Base-by-base conservation (phyloP, 2,329 filamentous ascomycete species). In the Corniculantispora saksenae region DNA sequence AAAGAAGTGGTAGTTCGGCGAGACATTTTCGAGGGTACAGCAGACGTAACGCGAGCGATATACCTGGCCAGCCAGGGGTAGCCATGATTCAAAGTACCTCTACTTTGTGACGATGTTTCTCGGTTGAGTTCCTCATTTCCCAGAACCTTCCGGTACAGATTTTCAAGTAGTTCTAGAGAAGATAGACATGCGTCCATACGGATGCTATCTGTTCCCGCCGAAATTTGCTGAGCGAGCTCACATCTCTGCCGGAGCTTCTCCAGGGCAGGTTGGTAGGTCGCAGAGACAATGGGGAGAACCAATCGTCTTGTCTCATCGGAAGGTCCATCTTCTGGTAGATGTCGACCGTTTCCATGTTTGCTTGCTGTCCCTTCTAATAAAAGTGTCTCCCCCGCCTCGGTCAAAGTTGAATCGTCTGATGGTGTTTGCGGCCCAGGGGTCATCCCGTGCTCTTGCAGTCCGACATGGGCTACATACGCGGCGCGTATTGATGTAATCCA, bases 401-500 rank as follows among this genome's bases (percentile, higher is more conserved):
- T 21, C 47, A 50, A 23, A 23, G 23, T 50, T 13, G 47, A 15
- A 50, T 50, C 27, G 15, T 13, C 56, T 23, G 56, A 35, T 27
- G 56, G 25, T 15, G 15, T 19, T 40, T 38, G 19, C n/a, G n/a
- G 10, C 5, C n/a, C 29, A 40, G n/a, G 32, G 8, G 13, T 35
- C 40, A 35, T 32, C 35, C 27, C 25, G 47, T 68, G 55, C n/a
- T 69, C 67, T 2, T 76, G 67, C 23, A 79, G 64, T 2, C 74
- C 77, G 3, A 66, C 68, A 50, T 73, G 77, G 0, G 76, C 77
- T 3, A 71, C 69, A 56, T 74, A 70, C 7, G 72, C 76, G 4
- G 77, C 77, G 15, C 77, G 76, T n/a, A 74, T 77, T 7, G 78
- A 72, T n/a, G 70, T 72, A 9, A 79, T 76, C 77, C 77, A 79